Conservation (phyloP, 768 basidiomycete species). For the Phlebiopsis gigantea region DNA sequence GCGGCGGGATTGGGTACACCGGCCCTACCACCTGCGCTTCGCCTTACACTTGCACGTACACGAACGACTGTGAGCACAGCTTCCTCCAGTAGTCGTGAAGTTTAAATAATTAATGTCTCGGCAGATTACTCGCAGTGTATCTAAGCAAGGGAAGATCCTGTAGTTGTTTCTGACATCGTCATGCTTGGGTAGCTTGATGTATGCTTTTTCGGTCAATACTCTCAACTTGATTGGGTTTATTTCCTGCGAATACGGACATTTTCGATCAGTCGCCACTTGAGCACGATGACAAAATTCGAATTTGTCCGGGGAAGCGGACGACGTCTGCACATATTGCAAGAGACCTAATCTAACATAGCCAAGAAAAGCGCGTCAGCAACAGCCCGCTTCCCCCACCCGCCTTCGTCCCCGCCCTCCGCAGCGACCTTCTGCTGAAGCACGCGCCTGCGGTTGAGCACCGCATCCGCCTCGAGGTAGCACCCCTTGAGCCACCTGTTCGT, state of each 20-base stretch:
- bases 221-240: no score
- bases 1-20: slow-evolving; percentile 18
- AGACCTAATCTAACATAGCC: background rate
- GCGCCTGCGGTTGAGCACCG: slow-evolving; percentile 55
- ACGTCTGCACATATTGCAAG: no score
- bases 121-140: background rate
- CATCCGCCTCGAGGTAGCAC: slow-evolving; percentile 69
- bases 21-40: slow-evolving; percentile 11
- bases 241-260: no score
- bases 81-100: background rate
- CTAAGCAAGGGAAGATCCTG: no score
- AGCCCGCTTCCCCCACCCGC: background rate
- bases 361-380: background rate
- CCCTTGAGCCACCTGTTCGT: slow-evolving; percentile 89
- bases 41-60: slow-evolving; percentile 7
- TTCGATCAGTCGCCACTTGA: no score
- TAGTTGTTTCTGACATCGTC: no score
- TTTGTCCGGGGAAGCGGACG: no score
- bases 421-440: slow-evolving; percentile 32
- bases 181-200: no score
- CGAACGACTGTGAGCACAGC: background rate
- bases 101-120: background rate
- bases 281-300: background rate
- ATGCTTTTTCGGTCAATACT: no score
- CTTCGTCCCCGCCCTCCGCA: background rate